Evolutionary conservation across 208 protist species (phyloP).

Genomic region (Crithidia expoeki): DNA sequence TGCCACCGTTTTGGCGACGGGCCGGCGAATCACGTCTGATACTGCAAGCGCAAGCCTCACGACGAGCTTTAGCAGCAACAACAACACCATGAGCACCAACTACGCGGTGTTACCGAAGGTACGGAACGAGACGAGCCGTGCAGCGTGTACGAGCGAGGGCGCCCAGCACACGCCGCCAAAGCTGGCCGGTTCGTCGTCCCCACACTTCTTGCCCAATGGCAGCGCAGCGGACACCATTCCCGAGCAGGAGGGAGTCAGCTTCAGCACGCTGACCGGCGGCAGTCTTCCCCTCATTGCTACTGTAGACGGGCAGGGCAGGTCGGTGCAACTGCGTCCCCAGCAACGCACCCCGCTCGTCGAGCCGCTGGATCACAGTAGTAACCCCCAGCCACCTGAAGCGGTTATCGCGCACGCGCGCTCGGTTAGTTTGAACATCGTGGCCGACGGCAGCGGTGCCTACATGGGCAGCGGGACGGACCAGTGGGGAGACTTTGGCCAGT

Average conservation of each 20-base stretch:
- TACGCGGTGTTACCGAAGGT: too few species aligned
- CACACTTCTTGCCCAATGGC: not conserved
- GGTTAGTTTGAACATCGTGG: constrained; percentile 8
- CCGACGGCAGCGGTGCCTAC: not conserved
- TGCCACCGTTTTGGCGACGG: not conserved
- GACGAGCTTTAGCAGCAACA: constrained; percentile 5
- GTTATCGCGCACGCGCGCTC: constrained; percentile 10
- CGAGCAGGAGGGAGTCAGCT: too few species aligned
- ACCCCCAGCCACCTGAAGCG: not conserved
- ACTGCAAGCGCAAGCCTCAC: not conserved
- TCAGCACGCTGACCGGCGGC: too few species aligned
- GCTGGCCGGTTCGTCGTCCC: constrained; percentile 3
- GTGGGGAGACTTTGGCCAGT: constrained; percentile 29
- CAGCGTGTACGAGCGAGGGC: too few species aligned
- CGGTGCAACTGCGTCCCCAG: not conserved
- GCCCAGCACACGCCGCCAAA: constrained; percentile 10
- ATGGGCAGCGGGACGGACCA: constrained; percentile 9
- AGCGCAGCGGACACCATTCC: not conserved
- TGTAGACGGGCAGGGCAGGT: not conserved
- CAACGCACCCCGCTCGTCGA: constrained; percentile 12
- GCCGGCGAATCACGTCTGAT: not conserved
- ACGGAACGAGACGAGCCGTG: too few species aligned
- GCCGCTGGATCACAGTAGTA: not conserved
- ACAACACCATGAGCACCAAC: too few species aligned
- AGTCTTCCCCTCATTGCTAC: not conserved